A percentile compares a stretch with the other conserved stretches of the same genome.
Conservation (phyloP, 2,329 filamentous ascomycete genomes). For the Nannizziopsis arthrosporioides region DNA sequence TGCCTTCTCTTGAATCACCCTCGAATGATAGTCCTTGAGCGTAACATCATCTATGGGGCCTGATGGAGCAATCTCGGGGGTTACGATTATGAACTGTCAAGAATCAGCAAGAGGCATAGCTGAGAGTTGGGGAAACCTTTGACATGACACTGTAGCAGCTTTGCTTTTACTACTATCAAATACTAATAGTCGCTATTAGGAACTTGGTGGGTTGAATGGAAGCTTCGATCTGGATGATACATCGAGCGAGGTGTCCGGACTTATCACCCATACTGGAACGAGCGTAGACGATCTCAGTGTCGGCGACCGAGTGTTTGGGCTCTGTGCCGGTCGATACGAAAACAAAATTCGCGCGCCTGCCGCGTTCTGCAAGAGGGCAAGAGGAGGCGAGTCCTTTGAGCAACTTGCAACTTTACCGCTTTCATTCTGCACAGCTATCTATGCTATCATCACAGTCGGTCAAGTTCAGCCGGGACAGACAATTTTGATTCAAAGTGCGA, state of each 20-base stretch:
- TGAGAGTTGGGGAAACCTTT: too few species aligned
- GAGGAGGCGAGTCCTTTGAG: background rate
- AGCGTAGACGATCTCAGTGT: slow-evolving; percentile 1
- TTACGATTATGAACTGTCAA: too few species aligned
- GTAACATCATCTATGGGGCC: too few species aligned
- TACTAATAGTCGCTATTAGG: background rate
- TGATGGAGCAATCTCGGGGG: too few species aligned
- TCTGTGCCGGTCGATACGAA: slow-evolving; percentile 2
- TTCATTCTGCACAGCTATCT: slow-evolving; percentile 13
- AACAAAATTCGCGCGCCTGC: background rate
- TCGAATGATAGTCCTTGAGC: too few species aligned
- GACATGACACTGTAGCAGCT: too few species aligned
- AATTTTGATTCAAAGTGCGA: slow-evolving; percentile 17
- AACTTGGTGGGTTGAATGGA: background rate
- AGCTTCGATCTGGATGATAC: slow-evolving; percentile 10
- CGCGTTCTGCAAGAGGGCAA: background rate
- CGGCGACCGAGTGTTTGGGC: slow-evolving; percentile 11
- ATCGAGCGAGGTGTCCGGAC: slow-evolving; percentile 8
- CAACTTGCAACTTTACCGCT: background rate
- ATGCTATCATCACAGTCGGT: slow-evolving; percentile 13
- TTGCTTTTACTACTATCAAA: too few species aligned
- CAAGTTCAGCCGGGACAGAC: slow-evolving; percentile 11
- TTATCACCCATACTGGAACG: slow-evolving; percentile 5
- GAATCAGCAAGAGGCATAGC: too few species aligned
- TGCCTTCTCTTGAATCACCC: too few species aligned